phyloP scores from a whole-genome alignment of 2,329 filamentous ascomycete species.

The Fusarium odoratissimum region DNA sequence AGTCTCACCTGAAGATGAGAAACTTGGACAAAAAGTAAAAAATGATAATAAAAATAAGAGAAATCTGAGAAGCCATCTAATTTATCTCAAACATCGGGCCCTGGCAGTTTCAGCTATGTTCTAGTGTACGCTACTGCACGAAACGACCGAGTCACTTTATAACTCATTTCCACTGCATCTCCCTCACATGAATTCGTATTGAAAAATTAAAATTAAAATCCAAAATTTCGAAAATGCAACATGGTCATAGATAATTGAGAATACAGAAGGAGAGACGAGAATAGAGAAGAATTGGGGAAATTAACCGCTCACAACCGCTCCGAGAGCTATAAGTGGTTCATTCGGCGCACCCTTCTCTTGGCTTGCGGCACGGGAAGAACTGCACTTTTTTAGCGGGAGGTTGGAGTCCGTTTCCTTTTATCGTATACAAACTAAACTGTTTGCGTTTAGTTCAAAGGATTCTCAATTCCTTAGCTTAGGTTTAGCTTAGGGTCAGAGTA shows the following conservation, averaged over 20 bases:
- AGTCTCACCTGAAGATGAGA: conserved; percentile 18
- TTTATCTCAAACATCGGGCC: conserved; percentile 23
- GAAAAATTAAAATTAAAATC: neutral
- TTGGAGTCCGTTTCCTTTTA: neutral
- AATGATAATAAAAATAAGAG: neutral
- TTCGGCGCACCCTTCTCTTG: conserved; percentile 16
- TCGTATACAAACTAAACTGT: neutral
- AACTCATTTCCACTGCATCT: conserved; percentile 31
- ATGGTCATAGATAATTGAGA: neutral
- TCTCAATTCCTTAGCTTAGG: conserved; percentile 7
- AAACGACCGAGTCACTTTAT: conserved; percentile 24
- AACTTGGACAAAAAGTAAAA: conserved; percentile 9
- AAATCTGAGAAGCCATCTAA: neutral
- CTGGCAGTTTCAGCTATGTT: conserved; percentile 31
- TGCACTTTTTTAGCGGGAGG: neutral
- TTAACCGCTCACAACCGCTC: conserved; percentile 37
- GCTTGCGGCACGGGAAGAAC: conserved; percentile 33
- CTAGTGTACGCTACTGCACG: conserved; percentile 28
- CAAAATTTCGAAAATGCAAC: neutral
- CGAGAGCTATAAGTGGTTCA: conserved; percentile 18
- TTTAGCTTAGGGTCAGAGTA: conserved; percentile 7
- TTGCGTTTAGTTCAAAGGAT: conserved; percentile 16
- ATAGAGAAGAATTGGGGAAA: neutral
- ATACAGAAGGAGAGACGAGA: neutral
- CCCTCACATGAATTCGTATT: neutral